Conservation (phyloP, 139 green algal genomes). For the Chlorella sorokiniana region DNA sequence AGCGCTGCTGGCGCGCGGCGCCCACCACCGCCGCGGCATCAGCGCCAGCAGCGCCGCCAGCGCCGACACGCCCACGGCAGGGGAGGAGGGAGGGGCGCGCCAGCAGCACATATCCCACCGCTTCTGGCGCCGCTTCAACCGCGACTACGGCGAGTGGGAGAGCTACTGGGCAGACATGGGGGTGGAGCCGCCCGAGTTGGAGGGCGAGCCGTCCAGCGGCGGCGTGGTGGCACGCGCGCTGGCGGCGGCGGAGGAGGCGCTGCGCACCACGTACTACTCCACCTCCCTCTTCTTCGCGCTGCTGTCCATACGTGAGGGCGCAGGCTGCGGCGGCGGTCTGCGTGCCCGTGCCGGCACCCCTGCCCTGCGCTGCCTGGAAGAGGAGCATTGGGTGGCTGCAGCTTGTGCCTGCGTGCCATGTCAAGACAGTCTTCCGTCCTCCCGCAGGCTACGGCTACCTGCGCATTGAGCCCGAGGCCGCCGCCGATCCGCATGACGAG, state of each 20-base stretch:
- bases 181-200: neutral
- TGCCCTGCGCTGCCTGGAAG: neutral
- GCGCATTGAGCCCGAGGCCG: constrained; percentile 3
- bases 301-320: constrained; percentile 18
- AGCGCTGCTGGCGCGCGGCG: neutral
- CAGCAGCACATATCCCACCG: neutral
- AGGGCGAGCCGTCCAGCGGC: neutral
- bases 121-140: constrained; percentile 38
- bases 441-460: constrained; percentile 4
- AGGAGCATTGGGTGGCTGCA: neutral
- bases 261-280: constrained; percentile 9
- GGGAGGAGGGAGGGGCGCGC: neutral
- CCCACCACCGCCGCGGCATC: neutral
- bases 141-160: constrained; percentile 33
- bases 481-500: constrained; percentile 7
- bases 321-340: neutral
- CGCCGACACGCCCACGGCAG: constrained; percentile 11
- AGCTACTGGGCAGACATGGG: constrained; percentile 26
- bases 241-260: neutral
- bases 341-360: neutral
- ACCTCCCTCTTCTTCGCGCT: constrained; percentile 17
- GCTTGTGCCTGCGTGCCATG: neutral
- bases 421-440: neutral
- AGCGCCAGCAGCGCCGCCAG: constrained; percentile 19
- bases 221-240: constrained; percentile 11